Percentiles rank a stretch among this genome's conserved stretches.
phyloP scores from a whole-genome alignment of 768 basidiomycete species.

The Podaxis sp. region DNA sequence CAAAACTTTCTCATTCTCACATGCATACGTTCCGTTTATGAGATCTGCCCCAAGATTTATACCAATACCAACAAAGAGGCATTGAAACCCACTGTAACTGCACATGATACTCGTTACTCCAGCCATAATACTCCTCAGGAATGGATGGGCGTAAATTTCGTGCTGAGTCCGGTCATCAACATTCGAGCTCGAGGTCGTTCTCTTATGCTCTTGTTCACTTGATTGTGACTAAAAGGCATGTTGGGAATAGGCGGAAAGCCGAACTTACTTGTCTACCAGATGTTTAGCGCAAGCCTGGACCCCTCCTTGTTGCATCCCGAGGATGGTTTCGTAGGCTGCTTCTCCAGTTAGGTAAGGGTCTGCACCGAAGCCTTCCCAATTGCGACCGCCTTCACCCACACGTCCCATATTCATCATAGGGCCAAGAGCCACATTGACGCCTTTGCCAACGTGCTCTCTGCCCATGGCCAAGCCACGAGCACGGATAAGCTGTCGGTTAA shows the following conservation, averaged over 20 bases:
- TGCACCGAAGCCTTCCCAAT: constrained; percentile 95
- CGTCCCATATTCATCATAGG: constrained; percentile 91
- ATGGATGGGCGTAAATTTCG: constrained; percentile 72
- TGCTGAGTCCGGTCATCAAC: constrained; percentile 81
- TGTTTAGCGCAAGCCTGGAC: constrained; percentile 91
- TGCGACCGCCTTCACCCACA: constrained; percentile 79
- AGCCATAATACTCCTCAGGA: constrained; percentile 70
- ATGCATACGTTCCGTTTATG: constrained; percentile 71
- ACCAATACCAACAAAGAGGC: neutral
- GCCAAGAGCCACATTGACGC: constrained; percentile 76
- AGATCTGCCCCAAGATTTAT: constrained; percentile 40
- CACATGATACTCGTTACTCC: constrained; percentile 78
- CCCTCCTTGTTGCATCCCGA: constrained; percentile 79
- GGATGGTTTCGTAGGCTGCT: constrained; percentile 74
- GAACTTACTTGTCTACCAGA: constrained; percentile 66
- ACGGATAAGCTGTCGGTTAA: constrained; percentile 78
- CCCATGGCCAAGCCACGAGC: constrained; percentile 79
- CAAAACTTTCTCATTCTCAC: constrained; percentile 69
- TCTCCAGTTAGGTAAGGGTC: constrained; percentile 87
- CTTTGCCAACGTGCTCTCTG: constrained; percentile 78
- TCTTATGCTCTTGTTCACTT: constrained; percentile 70
- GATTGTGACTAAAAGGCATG: neutral
- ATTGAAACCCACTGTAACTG: constrained; percentile 56
- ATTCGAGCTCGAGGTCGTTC: constrained; percentile 57
- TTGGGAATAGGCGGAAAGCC: neutral